A percentile compares a stretch with the other conserved stretches of the same genome.
Evolutionary conservation across 148 eudicot genomes (phyloP).

Genomic region (Heliamphora exappendiculata): DNA sequence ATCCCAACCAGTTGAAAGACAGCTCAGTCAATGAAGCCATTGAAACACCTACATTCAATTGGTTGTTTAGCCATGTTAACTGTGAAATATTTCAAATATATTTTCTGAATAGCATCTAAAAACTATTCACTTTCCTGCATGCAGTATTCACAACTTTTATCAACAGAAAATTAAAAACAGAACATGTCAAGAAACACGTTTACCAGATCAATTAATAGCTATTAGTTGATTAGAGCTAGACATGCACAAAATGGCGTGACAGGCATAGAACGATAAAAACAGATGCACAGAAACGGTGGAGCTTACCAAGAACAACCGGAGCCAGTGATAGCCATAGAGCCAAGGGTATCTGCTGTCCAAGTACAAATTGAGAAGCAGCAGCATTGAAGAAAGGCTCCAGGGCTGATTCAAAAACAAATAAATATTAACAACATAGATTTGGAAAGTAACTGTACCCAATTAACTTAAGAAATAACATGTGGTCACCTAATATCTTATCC

Average conservation of each 20-base stretch:
- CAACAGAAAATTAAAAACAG: not conserved
- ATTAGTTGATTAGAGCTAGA: not conserved
- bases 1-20: slow-evolving; percentile 95
- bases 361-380: slow-evolving; percentile 93
- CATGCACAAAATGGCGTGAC: not conserved
- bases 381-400: slow-evolving; percentile 99
- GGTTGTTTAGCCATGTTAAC: not conserved
- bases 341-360: slow-evolving; percentile 76
- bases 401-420: slow-evolving; percentile 34
- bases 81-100: not conserved
- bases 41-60: slow-evolving; percentile 70
- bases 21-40: slow-evolving; percentile 95
- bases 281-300: not conserved
- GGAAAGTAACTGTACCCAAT: not conserved
- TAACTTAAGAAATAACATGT: not conserved
- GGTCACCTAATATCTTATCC: not conserved
- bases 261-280: not conserved
- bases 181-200: not conserved
- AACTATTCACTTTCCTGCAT: not conserved
- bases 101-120: not conserved
- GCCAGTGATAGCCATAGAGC: slow-evolving; percentile 87
- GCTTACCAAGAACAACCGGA: slow-evolving; percentile 86
- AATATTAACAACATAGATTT: not conserved
- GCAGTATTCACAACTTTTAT: not conserved
- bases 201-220: not conserved